These are phyloP conservation scores for Trichoderma asperellum DNA, from an alignment of 2,329 filamentous ascomycete species.

Conservation along the genomic window DNA sequence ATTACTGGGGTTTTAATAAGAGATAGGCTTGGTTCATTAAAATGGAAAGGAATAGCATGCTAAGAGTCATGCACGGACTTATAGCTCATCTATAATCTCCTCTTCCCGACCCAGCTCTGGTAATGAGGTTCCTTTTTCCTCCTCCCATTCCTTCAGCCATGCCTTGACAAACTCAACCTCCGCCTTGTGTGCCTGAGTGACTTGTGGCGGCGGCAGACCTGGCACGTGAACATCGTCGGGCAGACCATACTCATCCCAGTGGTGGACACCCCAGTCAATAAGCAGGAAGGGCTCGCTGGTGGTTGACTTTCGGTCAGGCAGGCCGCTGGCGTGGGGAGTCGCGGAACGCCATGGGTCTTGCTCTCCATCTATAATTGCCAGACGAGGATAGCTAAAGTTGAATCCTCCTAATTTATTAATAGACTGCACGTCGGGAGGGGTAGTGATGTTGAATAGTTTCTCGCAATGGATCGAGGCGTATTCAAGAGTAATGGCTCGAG, in stretches of 20 bases:
- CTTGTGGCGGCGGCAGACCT: conserved; percentile 60
- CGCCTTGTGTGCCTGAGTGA: conserved; percentile 61
- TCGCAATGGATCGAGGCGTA: conserved; percentile 67
- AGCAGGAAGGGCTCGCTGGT: conserved; percentile 71
- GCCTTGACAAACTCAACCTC: conserved; percentile 65
- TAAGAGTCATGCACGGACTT: background rate
- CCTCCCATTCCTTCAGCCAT: conserved; percentile 67
- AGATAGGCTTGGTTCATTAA: background rate
- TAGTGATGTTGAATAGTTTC: conserved; percentile 70
- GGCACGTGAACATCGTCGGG: conserved; percentile 61
- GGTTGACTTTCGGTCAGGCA: conserved; percentile 61
- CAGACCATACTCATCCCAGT: conserved; percentile 78
- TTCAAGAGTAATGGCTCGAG: conserved; percentile 67
- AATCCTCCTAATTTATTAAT: conserved; percentile 81
- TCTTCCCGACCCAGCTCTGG: background rate
- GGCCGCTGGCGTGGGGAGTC: conserved; percentile 68
- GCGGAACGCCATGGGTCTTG: conserved; percentile 80
- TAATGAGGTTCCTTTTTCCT: conserved; percentile 29
- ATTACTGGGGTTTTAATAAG: too few relatives aligned
- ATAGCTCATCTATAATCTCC: conserved; percentile 13
- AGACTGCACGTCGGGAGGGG: conserved; percentile 62
- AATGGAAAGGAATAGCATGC: background rate
- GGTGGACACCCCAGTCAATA: conserved; percentile 75
- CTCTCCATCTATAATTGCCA: conserved; percentile 77
- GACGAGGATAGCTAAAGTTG: conserved; percentile 71